Base-by-base conservation (phyloP, 768 basidiomycete genomes). In the Russula dissimulans region DNA sequence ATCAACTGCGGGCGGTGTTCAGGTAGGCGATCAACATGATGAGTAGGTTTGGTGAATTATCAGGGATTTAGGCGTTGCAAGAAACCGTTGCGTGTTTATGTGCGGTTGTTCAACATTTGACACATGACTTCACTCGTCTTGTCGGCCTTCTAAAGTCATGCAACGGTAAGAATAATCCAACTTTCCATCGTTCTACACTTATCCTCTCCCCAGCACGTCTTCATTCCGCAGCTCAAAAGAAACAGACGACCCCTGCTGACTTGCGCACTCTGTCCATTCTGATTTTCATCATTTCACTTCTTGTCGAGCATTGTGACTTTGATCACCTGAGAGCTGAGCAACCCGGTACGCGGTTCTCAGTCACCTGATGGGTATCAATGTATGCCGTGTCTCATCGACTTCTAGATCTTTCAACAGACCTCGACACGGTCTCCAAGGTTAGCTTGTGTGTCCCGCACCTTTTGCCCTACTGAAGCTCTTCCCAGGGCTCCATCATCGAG, bases 81-180 rank as follows among this genome's bases (percentile, higher is more conserved):
- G 97, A 97, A 72, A 84, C 85, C 12, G 89, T 98, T 14, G 91
- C 91, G 0, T 97, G 95, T 65, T 85, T 95, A 76, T 95, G 94
- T 69, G 81, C 83, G 0, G 88, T 89, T 1, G 86, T 95, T 1
- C 84, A 85, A 53, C 75, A 89, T 65, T 78, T 98, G 17, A 97
- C 97, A 0, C 89, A 91, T 60, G 93, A 97, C 65, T 95, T 86
- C 66, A 74, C 74, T 15, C 81, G 85, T 39, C 77, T 97, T 17
- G 81, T 93, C 29, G 85, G 83, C 38, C 77, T 97, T 4, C 70
- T 97, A 63, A 88, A 88, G 66, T 92, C 91, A 0, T 95, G 91
- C 72, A 89, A 93, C 67, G 78, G 92, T 89, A 61, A 54, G 81
- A 67, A 3, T 42, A 11, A 42, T 18, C 14, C 29, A 17, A 43